phyloP scores from a whole-genome alignment of 2,329 filamentous ascomycete genomes.

The Venturia nashicola region DNA sequence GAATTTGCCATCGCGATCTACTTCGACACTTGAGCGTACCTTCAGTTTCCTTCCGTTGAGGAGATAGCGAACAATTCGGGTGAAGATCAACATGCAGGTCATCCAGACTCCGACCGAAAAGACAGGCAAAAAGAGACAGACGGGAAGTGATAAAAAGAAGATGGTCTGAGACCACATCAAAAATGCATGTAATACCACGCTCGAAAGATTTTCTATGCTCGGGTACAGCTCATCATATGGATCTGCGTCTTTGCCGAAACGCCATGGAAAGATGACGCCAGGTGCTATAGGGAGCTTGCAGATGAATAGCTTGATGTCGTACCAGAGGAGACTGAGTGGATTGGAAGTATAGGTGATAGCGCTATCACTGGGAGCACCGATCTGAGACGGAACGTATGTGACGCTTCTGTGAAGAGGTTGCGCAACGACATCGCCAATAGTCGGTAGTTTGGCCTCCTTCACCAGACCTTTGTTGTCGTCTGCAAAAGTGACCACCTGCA shows the following conservation, averaged over 20 bases:
- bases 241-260: slow-evolving; percentile 9
- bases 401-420: slow-evolving; percentile 1
- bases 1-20: slow-evolving; percentile 23
- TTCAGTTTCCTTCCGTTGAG: slow-evolving; percentile 22
- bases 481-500: background rate
- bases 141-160: slow-evolving; percentile 48
- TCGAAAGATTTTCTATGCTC: slow-evolving; percentile 43
- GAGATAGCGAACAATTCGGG: slow-evolving; percentile 19
- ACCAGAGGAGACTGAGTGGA: slow-evolving; percentile 15
- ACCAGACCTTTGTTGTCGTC: background rate
- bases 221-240: slow-evolving; percentile 48
- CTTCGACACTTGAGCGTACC: slow-evolving; percentile 44
- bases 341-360: slow-evolving; percentile 17
- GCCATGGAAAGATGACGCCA: slow-evolving; percentile 14
- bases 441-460: background rate
- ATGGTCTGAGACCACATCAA: slow-evolving; percentile 46
- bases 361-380: background rate
- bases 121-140: slow-evolving; percentile 32
- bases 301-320: slow-evolving; percentile 16
- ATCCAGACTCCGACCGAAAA: slow-evolving; percentile 23
- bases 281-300: slow-evolving; percentile 12
- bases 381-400: slow-evolving; percentile 11
- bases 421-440: background rate
- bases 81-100: slow-evolving; percentile 17
- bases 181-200: slow-evolving; percentile 45